Percentiles rank a stretch among this genome's conserved stretches.
These are phyloP conservation scores for Chalciporus chontae DNA, from an alignment of 768 basidiomycete species.

Conservation along the genomic window DNA sequence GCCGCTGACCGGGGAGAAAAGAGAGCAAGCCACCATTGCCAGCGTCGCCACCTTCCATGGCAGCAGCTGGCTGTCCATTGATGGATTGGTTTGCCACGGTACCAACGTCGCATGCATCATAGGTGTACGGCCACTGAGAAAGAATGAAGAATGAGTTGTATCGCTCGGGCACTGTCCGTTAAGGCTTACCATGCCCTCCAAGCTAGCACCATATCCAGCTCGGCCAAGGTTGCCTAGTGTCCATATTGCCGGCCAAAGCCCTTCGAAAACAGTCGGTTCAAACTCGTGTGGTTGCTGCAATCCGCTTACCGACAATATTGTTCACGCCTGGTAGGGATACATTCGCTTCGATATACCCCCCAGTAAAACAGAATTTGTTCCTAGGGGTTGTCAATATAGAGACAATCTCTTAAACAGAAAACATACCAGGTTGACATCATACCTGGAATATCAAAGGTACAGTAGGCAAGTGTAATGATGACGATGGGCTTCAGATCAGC, in stretches of 20 bases:
- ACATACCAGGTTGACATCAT: conserved; percentile 43
- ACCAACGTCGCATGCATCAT: conserved; percentile 79
- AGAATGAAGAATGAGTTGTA: conserved; percentile 4
- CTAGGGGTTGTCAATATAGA: conserved; percentile 28
- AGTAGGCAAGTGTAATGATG: neutral
- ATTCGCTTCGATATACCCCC: conserved; percentile 66
- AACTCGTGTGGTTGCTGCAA: neutral
- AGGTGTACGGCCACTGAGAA: conserved; percentile 59
- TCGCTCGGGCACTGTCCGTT: neutral
- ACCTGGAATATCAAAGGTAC: conserved; percentile 39
- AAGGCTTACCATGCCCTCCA: conserved; percentile 46
- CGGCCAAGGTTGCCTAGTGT: conserved; percentile 58
- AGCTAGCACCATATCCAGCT: conserved; percentile 66
- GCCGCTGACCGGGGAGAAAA: conserved; percentile 74
- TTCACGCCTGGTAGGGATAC: conserved; percentile 66
- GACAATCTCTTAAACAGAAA: neutral
- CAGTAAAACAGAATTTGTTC: conserved; percentile 92
- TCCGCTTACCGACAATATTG: conserved; percentile 49
- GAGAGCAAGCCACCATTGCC: conserved; percentile 49
- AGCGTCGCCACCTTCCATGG: conserved; percentile 56
- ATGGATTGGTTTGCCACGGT: conserved; percentile 79
- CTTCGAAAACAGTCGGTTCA: conserved; percentile 16
- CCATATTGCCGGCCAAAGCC: conserved; percentile 56
- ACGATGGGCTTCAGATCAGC: conserved; percentile 15
- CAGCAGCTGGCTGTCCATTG: conserved; percentile 62